Percentiles rank a stretch among this genome's conserved stretches.
Evolutionary conservation across 257 asterid species (phyloP).

Genomic region (Nicotiana undulata): DNA sequence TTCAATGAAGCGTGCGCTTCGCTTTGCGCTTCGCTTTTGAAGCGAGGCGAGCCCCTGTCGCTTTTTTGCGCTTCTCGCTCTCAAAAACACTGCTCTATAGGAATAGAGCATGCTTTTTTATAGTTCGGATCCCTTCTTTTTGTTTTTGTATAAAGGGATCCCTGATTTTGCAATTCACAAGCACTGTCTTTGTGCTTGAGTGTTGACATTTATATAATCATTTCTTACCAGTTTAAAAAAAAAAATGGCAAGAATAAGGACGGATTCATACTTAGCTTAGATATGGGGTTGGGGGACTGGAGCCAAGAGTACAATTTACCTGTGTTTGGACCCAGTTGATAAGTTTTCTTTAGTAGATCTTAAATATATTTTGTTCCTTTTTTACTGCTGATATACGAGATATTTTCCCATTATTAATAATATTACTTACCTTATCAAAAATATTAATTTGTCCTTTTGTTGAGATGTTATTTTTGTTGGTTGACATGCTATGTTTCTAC

Average conservation of each 20-base stretch:
- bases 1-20: too few relatives aligned
- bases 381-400: not conserved
- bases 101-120: too few relatives aligned
- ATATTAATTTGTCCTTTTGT: not conserved
- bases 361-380: not conserved
- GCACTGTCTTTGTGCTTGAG: too few relatives aligned
- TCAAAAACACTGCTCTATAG: too few relatives aligned
- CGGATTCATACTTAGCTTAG: not conserved
- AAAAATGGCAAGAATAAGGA: not conserved
- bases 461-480: conserved; percentile 3
- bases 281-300: not conserved
- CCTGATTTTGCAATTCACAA: too few relatives aligned
- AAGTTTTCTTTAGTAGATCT: not conserved
- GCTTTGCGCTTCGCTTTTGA: too few relatives aligned
- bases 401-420: not conserved
- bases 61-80: too few relatives aligned
- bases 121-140: too few relatives aligned
- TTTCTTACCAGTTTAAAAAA: too few relatives aligned
- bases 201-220: too few relatives aligned
- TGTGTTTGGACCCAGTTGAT: not conserved
- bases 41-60: too few relatives aligned
- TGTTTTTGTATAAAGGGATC: too few relatives aligned
- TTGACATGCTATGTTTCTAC: not conserved
- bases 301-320: not conserved
- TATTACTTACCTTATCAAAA: not conserved